Percentiles rank a stretch among this genome's conserved stretches.
Conservation (phyloP, 2,329 filamentous ascomycete genomes). For the Neofusicoccum umdonicola region DNA sequence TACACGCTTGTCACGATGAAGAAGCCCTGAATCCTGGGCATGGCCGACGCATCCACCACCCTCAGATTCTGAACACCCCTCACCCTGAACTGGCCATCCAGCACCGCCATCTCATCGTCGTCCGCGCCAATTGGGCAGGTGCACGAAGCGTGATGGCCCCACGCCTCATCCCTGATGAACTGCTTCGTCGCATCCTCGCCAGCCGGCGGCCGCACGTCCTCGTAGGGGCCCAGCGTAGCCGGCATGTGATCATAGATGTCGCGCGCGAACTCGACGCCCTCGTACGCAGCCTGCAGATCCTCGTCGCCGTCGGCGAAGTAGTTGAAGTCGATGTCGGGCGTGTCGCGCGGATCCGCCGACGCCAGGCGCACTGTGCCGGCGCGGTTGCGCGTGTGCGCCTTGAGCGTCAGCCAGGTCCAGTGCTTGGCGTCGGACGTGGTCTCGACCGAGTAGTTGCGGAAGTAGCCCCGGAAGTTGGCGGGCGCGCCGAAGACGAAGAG, state of each 20-base stretch:
- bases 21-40: constrained; percentile 55
- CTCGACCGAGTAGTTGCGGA: constrained; percentile 52
- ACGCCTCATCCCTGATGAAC: constrained; percentile 27
- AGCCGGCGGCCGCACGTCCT: constrained; percentile 29
- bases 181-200: constrained; percentile 43
- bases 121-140: constrained; percentile 56
- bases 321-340: constrained; percentile 54
- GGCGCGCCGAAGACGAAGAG: constrained; percentile 54
- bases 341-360: constrained; percentile 61
- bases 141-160: constrained; percentile 56
- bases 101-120: constrained; percentile 53
- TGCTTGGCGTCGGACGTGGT: constrained; percentile 43
- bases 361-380: constrained; percentile 60
- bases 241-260: constrained; percentile 38
- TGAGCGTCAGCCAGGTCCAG: constrained; percentile 55
- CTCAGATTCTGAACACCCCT: constrained; percentile 54
- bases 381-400: constrained; percentile 62
- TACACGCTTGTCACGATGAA: constrained; percentile 53
- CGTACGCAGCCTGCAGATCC: constrained; percentile 53
- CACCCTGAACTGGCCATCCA: constrained; percentile 58
- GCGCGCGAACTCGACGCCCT: constrained; percentile 55
- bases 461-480: constrained; percentile 55
- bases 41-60: constrained; percentile 62
- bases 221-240: constrained; percentile 43
- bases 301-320: constrained; percentile 47